Conservation (phyloP, 306 rosid species). For the Quercus gilva region DNA sequence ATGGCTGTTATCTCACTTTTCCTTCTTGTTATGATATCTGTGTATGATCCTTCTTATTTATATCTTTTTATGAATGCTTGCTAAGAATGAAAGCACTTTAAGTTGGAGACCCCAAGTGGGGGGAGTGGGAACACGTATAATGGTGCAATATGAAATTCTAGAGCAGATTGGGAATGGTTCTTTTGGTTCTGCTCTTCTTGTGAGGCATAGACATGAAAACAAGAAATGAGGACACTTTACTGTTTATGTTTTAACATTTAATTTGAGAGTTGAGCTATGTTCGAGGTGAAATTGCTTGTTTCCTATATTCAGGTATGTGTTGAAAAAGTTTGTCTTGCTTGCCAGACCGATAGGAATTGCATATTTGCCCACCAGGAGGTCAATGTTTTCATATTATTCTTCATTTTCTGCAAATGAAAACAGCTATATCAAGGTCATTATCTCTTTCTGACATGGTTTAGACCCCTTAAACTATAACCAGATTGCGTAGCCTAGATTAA, state of each 20-base stretch:
- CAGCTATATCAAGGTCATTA: background rate
- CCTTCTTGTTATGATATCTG: background rate
- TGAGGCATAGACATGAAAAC: conserved; percentile 80
- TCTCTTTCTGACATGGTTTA: no score
- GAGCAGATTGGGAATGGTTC: conserved; percentile 97
- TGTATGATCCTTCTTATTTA: background rate
- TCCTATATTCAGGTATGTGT: conserved; percentile 37
- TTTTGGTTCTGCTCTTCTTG: conserved; percentile 94
- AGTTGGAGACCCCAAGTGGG: background rate
- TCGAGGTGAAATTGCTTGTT: background rate
- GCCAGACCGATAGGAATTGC: conserved; percentile 50
- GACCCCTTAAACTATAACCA: no score
- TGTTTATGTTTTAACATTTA: no score
- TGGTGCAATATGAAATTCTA: conserved; percentile 94
- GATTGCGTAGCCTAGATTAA: no score
- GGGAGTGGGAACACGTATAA: conserved; percentile 15
- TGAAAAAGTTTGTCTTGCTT: conserved; percentile 59
- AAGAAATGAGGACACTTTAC: conserved; percentile 47
- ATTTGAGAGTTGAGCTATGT: background rate
- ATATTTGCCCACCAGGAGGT: conserved; percentile 61
- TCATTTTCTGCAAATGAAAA: background rate
- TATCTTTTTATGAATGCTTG: background rate
- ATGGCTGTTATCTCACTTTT: background rate
- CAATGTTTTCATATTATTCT: background rate
- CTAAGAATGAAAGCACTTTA: background rate